Evolutionary conservation across 108 stramenopile species (phyloP).

Genomic region (Asterionellopsis glacialis): DNA sequence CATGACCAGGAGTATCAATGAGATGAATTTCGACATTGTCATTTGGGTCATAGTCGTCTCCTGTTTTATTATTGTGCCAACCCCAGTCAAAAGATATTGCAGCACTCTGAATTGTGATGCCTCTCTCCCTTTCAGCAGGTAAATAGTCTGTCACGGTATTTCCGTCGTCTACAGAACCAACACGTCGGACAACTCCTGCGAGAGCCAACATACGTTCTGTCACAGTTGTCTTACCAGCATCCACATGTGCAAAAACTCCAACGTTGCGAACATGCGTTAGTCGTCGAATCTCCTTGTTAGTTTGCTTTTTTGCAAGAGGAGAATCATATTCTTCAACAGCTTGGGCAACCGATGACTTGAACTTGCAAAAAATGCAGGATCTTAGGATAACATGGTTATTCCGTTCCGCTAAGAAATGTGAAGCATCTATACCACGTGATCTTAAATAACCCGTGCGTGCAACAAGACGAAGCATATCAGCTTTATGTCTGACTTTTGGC

Average conservation of each 20-base stretch:
- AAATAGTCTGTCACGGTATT: conserved; percentile 98
- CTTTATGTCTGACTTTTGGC: no score
- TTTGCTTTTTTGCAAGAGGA: not conserved
- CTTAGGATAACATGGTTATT: no score
- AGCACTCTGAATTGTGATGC: conserved; percentile 98
- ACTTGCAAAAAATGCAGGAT: not conserved
- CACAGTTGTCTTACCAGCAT: conserved; percentile 99
- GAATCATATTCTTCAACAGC: not conserved
- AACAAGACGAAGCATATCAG: no score
- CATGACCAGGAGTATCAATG: conserved; percentile 99
- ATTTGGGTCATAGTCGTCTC: conserved; percentile 34
- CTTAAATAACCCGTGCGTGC: no score
- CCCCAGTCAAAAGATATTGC: conserved; percentile 93
- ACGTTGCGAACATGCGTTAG: conserved; percentile 76
- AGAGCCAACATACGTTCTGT: conserved; percentile 97
- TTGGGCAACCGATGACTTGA: not conserved
- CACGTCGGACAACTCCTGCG: conserved; percentile 69
- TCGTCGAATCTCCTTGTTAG: conserved; percentile 29
- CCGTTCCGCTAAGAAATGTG: no score
- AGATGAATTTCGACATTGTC: conserved; percentile 51
- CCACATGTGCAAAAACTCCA: conserved; percentile 98
- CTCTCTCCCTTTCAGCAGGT: conserved; percentile 95
- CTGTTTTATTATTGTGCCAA: conserved; percentile 48
- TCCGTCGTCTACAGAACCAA: conserved; percentile 92
- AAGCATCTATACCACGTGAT: no score